A percentile compares a stretch with the other conserved stretches of the same genome.
These are phyloP conservation scores for Coemansia sp. DNA, from an alignment of 192 early-diverging fungal species.

Conservation along the genomic window DNA sequence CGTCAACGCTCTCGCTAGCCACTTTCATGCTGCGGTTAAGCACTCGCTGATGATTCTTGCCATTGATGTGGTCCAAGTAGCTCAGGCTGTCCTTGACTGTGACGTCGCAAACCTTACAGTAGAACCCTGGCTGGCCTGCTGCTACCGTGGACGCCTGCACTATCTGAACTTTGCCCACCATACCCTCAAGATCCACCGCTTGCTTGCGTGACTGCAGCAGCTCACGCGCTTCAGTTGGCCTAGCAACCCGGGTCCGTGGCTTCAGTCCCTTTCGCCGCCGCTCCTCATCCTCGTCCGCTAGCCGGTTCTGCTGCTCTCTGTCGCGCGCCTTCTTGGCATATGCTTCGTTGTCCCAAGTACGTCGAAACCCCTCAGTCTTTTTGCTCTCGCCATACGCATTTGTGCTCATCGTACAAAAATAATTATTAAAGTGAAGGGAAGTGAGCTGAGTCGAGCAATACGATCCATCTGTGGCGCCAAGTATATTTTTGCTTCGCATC, in stretches of 20 bases:
- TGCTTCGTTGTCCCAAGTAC: conserved; percentile 70
- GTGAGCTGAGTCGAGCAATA: background rate
- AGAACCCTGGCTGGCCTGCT: conserved; percentile 83
- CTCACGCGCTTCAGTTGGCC: conserved; percentile 31
- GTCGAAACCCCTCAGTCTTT: conserved; percentile 34
- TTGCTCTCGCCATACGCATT: conserved; percentile 22
- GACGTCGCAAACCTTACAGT: conserved; percentile 86
- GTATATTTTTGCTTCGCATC: background rate
- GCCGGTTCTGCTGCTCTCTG: conserved; percentile 55
- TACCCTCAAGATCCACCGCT: conserved; percentile 67
- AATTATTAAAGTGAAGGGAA: background rate
- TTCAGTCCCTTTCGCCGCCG: conserved; percentile 58
- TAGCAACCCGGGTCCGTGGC: conserved; percentile 15
- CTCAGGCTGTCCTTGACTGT: conserved; percentile 87
- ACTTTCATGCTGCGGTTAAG: conserved; percentile 84
- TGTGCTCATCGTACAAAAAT: background rate
- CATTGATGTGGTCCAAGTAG: conserved; percentile 92
- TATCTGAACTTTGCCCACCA: conserved; percentile 81
- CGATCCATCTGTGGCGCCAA: background rate
- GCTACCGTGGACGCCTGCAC: conserved; percentile 62
- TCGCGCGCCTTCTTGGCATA: conserved; percentile 68
- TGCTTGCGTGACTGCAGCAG: conserved; percentile 62
- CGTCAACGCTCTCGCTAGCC: conserved; percentile 69
- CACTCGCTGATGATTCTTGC: conserved; percentile 81
- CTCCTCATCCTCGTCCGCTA: conserved; percentile 57